Percentiles rank a stretch among this genome's conserved stretches.
Evolutionary conservation across 2,329 filamentous ascomycete species (phyloP).

Genomic region (Alternaria burnsii): DNA sequence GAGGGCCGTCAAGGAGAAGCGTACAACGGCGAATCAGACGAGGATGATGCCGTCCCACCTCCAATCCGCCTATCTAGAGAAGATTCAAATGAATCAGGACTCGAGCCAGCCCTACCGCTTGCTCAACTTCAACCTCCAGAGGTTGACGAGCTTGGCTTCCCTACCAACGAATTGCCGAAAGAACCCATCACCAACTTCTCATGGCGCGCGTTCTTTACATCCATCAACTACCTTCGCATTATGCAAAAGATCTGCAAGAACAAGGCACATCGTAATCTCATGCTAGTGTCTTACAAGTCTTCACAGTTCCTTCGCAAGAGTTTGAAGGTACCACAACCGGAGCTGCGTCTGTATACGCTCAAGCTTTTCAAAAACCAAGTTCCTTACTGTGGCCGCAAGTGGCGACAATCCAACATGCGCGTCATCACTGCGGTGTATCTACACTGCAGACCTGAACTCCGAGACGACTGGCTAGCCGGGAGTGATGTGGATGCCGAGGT

Average conservation of each 20-base stretch:
- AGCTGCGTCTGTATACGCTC: conserved; percentile 89
- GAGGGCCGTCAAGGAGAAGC: conserved; percentile 28
- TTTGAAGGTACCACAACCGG: conserved; percentile 86
- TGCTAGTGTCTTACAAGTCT: conserved; percentile 95
- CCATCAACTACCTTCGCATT: conserved; percentile 93
- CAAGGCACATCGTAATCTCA: conserved; percentile 92
- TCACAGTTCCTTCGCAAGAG: conserved; percentile 91
- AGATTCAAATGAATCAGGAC: conserved; percentile 39
- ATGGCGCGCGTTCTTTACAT: conserved; percentile 92
- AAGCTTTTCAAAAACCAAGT: conserved; percentile 99
- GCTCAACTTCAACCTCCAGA: conserved; percentile 55
- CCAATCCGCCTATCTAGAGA: conserved; percentile 71
- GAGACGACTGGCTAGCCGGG: conserved; percentile 94
- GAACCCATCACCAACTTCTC: conserved; percentile 89
- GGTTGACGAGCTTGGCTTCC: conserved; percentile 89
- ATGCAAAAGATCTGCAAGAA: conserved; percentile 98
- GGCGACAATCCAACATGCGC: conserved; percentile 97
- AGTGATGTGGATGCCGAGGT: conserved; percentile 93
- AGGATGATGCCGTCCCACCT: conserved; percentile 79
- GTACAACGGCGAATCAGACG: conserved; percentile 44
- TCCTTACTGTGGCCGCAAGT: conserved; percentile 96
- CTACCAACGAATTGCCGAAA: conserved; percentile 72
- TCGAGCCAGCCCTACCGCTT: conserved; percentile 33
- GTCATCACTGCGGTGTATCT: conserved; percentile 97
- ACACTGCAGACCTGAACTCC: conserved; percentile 88